Base-by-base conservation (phyloP, 2,329 filamentous ascomycete genomes). In the Epichloe glyceriae region DNA sequence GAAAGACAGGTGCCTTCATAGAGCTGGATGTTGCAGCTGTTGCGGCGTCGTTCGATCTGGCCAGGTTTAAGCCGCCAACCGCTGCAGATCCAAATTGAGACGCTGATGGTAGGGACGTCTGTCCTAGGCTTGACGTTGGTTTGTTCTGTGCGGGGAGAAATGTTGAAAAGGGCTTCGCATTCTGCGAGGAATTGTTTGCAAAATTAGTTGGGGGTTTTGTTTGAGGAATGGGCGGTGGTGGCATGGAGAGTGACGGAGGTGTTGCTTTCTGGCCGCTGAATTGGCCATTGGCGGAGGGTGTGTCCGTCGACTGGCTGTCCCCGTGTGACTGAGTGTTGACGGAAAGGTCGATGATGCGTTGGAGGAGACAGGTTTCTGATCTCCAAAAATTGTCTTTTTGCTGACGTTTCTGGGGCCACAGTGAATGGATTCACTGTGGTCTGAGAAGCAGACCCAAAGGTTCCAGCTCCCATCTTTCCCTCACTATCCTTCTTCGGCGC, bases 381-480 rank as follows among this genome's bases (percentile, higher is more conserved):
- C 46, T 41, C 47, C 33, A 50, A 58, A 39, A 20, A 46, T 17
- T 20, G 43, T 50, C 40, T 56, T 60, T 57, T 61, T 50, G 38
- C 20, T 37, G 51, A 49, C 26, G 56, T 47, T 14, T 52, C 39
- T 17, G 54, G 39, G 1, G 38, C 41, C 30, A 54, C 46, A n/a
- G 58, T 43, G 17, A 65, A 64, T 12, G 60, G 55, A 38, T 54
- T 61, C 41, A 54, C 7, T 30, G 38, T 8, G 3, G 37, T 19
- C 37, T 26, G 44, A 6, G 38, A n/a, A 15, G 4, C 39, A 20
- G 30, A 35, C 26, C 37, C 46, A 47, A 40, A 26, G 10, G 17
- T 2, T 4, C 38, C 34, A 22, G 41, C 12, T n/a, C 17, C 19
- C 11, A 10, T 26, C 6, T 10, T 46, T 12, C 15, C 19, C 17